Conservation (phyloP, 2,329 filamentous ascomycete genomes). For the Metarhizium brunneum region DNA sequence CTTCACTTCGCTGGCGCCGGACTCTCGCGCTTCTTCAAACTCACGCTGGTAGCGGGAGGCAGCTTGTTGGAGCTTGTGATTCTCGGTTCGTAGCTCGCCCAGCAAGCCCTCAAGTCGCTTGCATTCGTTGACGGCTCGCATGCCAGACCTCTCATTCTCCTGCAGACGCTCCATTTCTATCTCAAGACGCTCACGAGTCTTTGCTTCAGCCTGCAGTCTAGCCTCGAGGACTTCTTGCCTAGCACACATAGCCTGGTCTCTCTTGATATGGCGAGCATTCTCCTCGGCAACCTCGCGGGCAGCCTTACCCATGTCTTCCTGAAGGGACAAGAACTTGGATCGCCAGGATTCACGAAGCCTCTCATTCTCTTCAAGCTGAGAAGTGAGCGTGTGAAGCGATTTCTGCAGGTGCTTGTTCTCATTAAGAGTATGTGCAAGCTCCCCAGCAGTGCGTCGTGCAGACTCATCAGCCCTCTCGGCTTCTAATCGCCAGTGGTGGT, state of each 20-base stretch:
- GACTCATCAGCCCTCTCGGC: slow-evolving; percentile 49
- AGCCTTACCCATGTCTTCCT: slow-evolving; percentile 76
- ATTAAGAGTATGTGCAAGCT: slow-evolving; percentile 37
- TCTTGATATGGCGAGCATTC: slow-evolving; percentile 67
- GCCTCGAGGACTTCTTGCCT: slow-evolving; percentile 73
- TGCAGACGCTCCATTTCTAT: slow-evolving; percentile 58
- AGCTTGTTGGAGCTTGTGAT: slow-evolving; percentile 61
- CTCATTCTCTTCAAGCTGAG: slow-evolving; percentile 78
- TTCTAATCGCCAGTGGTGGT: slow-evolving; percentile 51
- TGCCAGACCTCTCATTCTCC: slow-evolving; percentile 52
- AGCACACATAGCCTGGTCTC: slow-evolving; percentile 69
- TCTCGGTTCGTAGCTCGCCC: slow-evolving; percentile 53
- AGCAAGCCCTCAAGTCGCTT: slow-evolving; percentile 49
- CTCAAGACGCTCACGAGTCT: slow-evolving; percentile 58
- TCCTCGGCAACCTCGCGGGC: slow-evolving; percentile 75
- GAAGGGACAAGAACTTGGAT: slow-evolving; percentile 72
- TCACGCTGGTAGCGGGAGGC: slow-evolving; percentile 68
- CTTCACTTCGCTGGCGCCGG: slow-evolving; percentile 69
- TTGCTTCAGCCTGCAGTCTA: slow-evolving; percentile 64
- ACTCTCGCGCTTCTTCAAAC: slow-evolving; percentile 74
- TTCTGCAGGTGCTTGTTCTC: slow-evolving; percentile 67
- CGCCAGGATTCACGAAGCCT: slow-evolving; percentile 77
- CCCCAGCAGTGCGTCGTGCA: slow-evolving; percentile 37
- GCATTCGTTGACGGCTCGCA: slow-evolving; percentile 53
- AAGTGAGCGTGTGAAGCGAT: slow-evolving; percentile 62